Evolutionary conservation across 2,329 filamentous ascomycete species (phyloP).

Genomic region (Cladophialophora exuberans): DNA sequence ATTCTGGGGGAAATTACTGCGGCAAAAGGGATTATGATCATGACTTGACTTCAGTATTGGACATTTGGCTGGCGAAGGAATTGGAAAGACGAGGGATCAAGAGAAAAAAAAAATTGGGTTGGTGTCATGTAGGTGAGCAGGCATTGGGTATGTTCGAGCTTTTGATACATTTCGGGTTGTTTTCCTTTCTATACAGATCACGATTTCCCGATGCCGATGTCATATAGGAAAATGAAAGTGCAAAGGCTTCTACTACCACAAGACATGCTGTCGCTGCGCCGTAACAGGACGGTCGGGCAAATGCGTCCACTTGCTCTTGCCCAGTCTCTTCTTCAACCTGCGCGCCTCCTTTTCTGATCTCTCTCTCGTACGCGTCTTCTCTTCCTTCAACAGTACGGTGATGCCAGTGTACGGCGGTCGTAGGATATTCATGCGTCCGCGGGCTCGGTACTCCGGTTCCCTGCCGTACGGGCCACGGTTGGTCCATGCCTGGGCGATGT

Average conservation of each 20-base stretch:
- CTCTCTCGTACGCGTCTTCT: conserved; percentile 82
- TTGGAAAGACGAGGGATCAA: too few species aligned
- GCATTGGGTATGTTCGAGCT: not conserved
- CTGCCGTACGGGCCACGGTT: conserved; percentile 70
- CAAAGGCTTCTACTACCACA: conserved; percentile 72
- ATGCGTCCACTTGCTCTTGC: conserved; percentile 78
- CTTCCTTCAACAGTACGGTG: conserved; percentile 85
- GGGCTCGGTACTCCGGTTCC: conserved; percentile 71
- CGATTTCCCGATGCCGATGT: too few species aligned
- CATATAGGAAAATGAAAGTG: too few species aligned
- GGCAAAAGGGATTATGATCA: too few species aligned
- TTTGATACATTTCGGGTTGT: not conserved
- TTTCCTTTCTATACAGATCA: not conserved
- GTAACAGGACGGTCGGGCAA: conserved; percentile 83
- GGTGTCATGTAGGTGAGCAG: too few species aligned
- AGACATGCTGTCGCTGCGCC: conserved; percentile 85
- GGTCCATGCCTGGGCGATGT: conserved; percentile 92
- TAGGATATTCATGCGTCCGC: conserved; percentile 71
- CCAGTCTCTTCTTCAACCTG: conserved; percentile 71
- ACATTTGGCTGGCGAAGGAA: not conserved
- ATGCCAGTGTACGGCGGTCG: conserved; percentile 75
- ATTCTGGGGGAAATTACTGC: too few species aligned
- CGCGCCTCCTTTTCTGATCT: conserved; percentile 77
- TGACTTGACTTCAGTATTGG: not conserved
- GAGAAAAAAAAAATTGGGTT: too few species aligned